phyloP scores from a whole-genome alignment of 768 basidiomycete species.

The Mycena haematopus region DNA sequence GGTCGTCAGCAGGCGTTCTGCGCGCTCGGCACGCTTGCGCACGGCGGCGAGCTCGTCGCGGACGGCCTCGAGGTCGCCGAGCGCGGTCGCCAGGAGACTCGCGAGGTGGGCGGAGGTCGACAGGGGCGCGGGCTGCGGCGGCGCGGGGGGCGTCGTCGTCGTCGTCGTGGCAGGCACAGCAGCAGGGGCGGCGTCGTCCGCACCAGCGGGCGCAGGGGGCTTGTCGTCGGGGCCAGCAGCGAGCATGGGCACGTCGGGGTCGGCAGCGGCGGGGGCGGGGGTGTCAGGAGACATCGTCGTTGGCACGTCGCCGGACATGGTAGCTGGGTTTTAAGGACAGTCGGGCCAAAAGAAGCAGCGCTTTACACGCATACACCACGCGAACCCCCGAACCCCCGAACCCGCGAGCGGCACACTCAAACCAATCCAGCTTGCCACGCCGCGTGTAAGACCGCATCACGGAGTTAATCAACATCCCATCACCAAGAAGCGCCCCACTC shows the following conservation, averaged over 20 bases:
- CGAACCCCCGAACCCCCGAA: too few relatives aligned
- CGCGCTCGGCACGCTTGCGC: slow-evolving; percentile 57
- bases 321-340: too few relatives aligned
- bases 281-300: too few relatives aligned
- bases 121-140: slow-evolving; percentile 11
- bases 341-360: too few relatives aligned
- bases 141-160: not conserved
- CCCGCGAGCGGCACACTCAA: not conserved
- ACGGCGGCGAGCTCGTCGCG: slow-evolving; percentile 51
- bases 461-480: not conserved
- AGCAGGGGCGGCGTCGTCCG: not conserved
- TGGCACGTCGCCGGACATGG: too few relatives aligned
- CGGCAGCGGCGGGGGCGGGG: not conserved
- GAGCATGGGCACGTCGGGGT: not conserved
- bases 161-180: not conserved
- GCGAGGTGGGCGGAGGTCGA: slow-evolving; percentile 62
- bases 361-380: too few relatives aligned
- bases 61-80: slow-evolving; percentile 58
- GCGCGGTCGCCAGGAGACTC: slow-evolving; percentile 58
- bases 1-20: slow-evolving; percentile 51
- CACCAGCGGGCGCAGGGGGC: not conserved
- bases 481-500: slow-evolving; percentile 5
- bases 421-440: slow-evolving; percentile 1
- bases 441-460: not conserved
- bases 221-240: not conserved